Evolutionary conservation across 345 rosid genomes (phyloP), one percentile per base, ranked within the genome.

Genomic region (Gossypium sturtianum): DNA sequence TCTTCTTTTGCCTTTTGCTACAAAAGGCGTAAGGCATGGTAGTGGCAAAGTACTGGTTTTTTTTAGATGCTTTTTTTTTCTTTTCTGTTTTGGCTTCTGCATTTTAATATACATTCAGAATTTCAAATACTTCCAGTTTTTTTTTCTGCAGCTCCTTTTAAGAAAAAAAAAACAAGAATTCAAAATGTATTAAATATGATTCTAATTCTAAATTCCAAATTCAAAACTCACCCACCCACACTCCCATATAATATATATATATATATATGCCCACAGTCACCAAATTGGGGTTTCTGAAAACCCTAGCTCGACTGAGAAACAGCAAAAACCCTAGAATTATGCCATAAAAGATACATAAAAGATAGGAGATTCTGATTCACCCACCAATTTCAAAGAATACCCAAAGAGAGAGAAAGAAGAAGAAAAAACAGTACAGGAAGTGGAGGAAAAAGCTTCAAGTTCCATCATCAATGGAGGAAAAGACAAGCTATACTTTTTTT

Each of bases 401-500:
- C 66, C 53, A 12, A 13, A 17, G 44, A 72, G 54, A 72, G 66
- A 23, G 52, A 71, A 7, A 22, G 16, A 57, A 12, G 47, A 49
- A 22, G 16, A 57, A 12, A 27, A 49, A 27, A 17, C 22, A 49
- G 19, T 10, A 51, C 2, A 16, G 9, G 48, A 56, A 19, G 9
- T 59, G 25, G 75, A 10, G n/a, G 29, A 4, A 12, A 23, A 71
- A 20, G 45, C 20, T 74, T 29, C 34, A 74, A 48, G 62, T 63
- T 74, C 57, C 71, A 74, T 38, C 29, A 74, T 48, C 43, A 6
- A 60, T 48, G 76, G 57, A 63, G 25, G 58, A 73, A 16, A 73
- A 47, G 48, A 60, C 16, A 9, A 3, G 52, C 62, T 47, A 5
- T 27, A 20, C 7, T 58, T 45, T 44, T 1, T 19, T 53, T n/a